Conservation (phyloP, 2,329 filamentous ascomycete genomes). For the Fusarium nygamai region DNA sequence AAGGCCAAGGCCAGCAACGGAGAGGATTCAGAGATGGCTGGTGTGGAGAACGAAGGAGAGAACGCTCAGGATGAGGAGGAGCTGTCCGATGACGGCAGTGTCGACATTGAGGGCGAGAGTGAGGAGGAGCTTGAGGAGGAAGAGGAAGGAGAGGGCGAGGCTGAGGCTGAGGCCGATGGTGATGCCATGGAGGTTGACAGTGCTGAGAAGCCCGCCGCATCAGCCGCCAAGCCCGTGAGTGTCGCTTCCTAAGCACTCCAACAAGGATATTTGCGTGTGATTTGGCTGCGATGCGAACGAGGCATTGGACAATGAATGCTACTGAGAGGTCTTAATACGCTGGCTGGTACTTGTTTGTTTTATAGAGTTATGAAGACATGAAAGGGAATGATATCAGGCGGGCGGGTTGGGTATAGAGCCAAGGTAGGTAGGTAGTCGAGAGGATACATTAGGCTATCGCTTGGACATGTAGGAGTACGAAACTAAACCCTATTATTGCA, state of each 20-base stretch:
- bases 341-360: conserved; percentile 34
- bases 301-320: conserved; percentile 33
- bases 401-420: conserved; percentile 26
- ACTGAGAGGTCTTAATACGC: conserved; percentile 31
- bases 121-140: conserved; percentile 77
- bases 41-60: conserved; percentile 63
- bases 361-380: conserved; percentile 47
- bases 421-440: conserved; percentile 15
- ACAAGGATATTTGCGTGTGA: not conserved
- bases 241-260: conserved; percentile 47
- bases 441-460: conserved; percentile 24
- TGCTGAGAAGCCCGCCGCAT: conserved; percentile 48
- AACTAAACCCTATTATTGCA: conserved; percentile 14
- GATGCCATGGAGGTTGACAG: conserved; percentile 63
- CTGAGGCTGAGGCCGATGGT: conserved; percentile 49
- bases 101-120: conserved; percentile 82
- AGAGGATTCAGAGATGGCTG: conserved; percentile 81
- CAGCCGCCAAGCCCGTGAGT: conserved; percentile 49
- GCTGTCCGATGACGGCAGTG: conserved; percentile 77
- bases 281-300: conserved; percentile 26
- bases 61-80: conserved; percentile 71
- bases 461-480: not conserved
- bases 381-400: conserved; percentile 44
- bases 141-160: conserved; percentile 64
- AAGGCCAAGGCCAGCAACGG: conserved; percentile 58